These are phyloP conservation scores for Brassica nigra DNA, from an alignment of 345 rosid species.

Conservation along the genomic window DNA sequence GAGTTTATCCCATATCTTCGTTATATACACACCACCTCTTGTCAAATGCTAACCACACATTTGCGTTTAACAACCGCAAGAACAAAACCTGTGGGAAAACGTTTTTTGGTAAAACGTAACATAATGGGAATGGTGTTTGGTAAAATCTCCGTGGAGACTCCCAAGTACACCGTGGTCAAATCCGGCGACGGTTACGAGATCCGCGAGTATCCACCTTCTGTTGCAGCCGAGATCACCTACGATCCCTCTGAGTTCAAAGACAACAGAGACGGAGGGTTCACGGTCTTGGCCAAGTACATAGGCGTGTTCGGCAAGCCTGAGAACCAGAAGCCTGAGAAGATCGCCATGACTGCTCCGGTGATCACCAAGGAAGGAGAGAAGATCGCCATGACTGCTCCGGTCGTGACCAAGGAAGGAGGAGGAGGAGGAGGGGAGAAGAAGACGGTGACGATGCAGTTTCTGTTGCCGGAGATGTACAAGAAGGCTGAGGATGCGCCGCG, in stretches of 20 bases:
- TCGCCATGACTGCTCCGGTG: not conserved
- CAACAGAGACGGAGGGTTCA: not conserved
- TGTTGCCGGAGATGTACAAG: not conserved
- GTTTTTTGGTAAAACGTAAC: not conserved
- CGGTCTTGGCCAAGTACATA: not conserved
- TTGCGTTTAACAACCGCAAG: constrained; percentile 8
- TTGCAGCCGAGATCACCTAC: not conserved
- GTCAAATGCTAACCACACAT: constrained; percentile 28
- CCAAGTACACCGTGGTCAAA: not conserved
- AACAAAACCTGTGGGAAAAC: not conserved
- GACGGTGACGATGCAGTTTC: constrained; percentile 3
- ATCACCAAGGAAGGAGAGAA: not conserved
- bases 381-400: not conserved
- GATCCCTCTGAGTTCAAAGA: not conserved
- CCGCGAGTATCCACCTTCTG: not conserved
- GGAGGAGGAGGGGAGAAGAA: not conserved
- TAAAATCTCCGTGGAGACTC: not conserved
- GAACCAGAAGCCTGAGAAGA: not conserved
- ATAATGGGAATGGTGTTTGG: not conserved
- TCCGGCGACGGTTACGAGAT: not conserved
- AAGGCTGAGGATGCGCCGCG: not conserved
- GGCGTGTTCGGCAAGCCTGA: not conserved
- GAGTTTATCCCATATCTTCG: not conserved
- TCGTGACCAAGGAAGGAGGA: not conserved
- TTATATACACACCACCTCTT: not conserved